Evolutionary conservation across 75 land plant species (phyloP), one percentile per base, ranked within the genome.

Genomic region (Selaginella moellendorffii): DNA sequence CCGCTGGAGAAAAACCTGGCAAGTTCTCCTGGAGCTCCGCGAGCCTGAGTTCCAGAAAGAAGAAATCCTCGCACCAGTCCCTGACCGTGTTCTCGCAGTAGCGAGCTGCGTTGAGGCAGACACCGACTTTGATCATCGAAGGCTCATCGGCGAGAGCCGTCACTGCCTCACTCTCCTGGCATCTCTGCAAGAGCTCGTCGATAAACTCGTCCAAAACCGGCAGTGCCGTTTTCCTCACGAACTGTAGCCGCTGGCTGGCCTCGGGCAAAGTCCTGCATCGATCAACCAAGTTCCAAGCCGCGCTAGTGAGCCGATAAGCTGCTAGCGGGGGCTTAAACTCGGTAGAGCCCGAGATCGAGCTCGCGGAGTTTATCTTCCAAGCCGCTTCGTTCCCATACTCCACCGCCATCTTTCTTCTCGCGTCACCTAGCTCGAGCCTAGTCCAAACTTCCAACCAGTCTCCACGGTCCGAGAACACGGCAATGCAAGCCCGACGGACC

Each of bases 371-470:
- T 42, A 30, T 30, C 51, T 26, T 66, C 99, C 99, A 95, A 46
- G 68, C 72, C 29, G 30, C 78, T 61, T 82, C 91, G 36, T 63
- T 67, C 24, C 79, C 82, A 22, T 83, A 59, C 28, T 74, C 76
- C 17, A 26, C 54, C 61, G 72, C 79, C 18, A 95, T 28, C 73
- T 84, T 95, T 28, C 74, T 74, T 22, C 74, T 72, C 12, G 72
- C 69, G 62, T 90, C 97, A 42, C 10, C 54, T 52, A 75, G 75
- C 85, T 95, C 99, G 20, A 85, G 67, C 24, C 81, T 71, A 31
- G 88, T 80, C 99, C 99, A 95, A 51, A 90, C 26, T 54, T 89
- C 84, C 69, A 95, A 80, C 99, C 99, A 95, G 60, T 84, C 87
- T 29, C 82, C 78, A 28, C 86, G 73, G 58, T 95, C 97, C 65